Conservation (phyloP, 805 yeast genomes). For the Sungouiella blattae region DNA sequence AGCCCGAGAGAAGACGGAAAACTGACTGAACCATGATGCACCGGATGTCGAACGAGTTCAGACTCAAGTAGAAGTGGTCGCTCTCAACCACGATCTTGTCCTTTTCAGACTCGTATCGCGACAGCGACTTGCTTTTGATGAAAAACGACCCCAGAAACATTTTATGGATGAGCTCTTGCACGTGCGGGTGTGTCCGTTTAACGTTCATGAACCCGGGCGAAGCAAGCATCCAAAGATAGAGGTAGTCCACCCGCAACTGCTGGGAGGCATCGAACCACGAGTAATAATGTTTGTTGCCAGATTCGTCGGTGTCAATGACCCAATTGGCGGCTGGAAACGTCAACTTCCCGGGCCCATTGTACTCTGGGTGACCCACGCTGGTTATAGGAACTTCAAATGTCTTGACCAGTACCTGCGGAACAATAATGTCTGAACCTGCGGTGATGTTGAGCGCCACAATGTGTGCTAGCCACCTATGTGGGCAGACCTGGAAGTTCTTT, state of each 20-base stretch:
- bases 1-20: slow-evolving; percentile 18
- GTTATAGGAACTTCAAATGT: slow-evolving; percentile 23
- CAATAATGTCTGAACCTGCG: slow-evolving; percentile 21
- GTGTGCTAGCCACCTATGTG: slow-evolving; percentile 15
- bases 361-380: slow-evolving; percentile 30
- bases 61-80: slow-evolving; percentile 22
- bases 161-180: slow-evolving; percentile 19
- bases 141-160: slow-evolving; percentile 22
- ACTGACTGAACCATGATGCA: slow-evolving; percentile 34
- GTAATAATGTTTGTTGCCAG: slow-evolving; percentile 4
- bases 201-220: slow-evolving; percentile 11
- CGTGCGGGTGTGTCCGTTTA: slow-evolving; percentile 23
- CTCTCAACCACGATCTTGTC: slow-evolving; percentile 21
- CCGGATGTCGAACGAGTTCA: slow-evolving; percentile 24
- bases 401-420: slow-evolving; percentile 18
- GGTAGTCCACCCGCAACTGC: slow-evolving; percentile 12
- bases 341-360: slow-evolving; percentile 4
- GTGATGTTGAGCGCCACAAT: slow-evolving; percentile 10
- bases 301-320: slow-evolving; percentile 4
- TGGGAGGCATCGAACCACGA: slow-evolving; percentile 16
- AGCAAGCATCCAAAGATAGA: slow-evolving; percentile 11
- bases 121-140: slow-evolving; percentile 15
- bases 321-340: slow-evolving; percentile 10
- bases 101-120: slow-evolving; percentile 8
- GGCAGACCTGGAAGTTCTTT: slow-evolving; percentile 14